Base-by-base conservation (phyloP, 75 land plant species). In the Selaginella moellendorffii region DNA sequence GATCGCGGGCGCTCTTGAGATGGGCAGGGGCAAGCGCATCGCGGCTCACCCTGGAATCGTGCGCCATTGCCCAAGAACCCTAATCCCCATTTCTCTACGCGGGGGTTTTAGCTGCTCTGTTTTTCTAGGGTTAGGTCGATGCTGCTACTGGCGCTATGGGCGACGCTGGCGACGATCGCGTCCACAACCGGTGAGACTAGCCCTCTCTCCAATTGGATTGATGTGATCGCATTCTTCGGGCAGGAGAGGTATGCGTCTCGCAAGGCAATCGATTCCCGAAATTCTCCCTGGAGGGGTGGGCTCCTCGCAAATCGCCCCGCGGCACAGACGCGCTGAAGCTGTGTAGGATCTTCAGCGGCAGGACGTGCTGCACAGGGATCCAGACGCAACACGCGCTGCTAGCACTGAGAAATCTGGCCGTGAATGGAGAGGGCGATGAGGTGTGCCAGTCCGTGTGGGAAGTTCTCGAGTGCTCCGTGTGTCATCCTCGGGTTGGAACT, bases 391-490 rank as follows among this genome's bases (percentile, higher is more conserved):
- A 82, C 54, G 86, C 90, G 25, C 74, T 85, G 64, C 27, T 83
- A 1, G 54, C 82, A 0, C 54, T 83, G 24, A 77, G 82, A 66
- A 77, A 63, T 63, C 58, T 89, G 28, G 90, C 86, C 65, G 72
- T 83, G 66, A 31, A 73, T 51, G 96, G 96, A 29, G 86, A 88
- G 69, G 96, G 80, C 64, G 81, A 70, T 65, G 64, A 77, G 66
- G 84, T 85, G n/a, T 89, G 96, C 77, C 69, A 85, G 63, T 71
- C 81, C 14, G 52, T 81, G 26, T 89, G 96, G 96, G 90, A 89
- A 69, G 70, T 83, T 23, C 51, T 89, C 69, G 86, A 89, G 70
- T 89, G 96, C 64, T 75, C 96, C 0, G 77, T 89, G 20, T 89
- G 96, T 75, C 86, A 89, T 79, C 96, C 96, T 36, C 77, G 25